Percentiles rank a stretch among this genome's conserved stretches.
Evolutionary conservation across 129 eudicot species (phyloP).

Genomic region (Kitagawia praeruptora): DNA sequence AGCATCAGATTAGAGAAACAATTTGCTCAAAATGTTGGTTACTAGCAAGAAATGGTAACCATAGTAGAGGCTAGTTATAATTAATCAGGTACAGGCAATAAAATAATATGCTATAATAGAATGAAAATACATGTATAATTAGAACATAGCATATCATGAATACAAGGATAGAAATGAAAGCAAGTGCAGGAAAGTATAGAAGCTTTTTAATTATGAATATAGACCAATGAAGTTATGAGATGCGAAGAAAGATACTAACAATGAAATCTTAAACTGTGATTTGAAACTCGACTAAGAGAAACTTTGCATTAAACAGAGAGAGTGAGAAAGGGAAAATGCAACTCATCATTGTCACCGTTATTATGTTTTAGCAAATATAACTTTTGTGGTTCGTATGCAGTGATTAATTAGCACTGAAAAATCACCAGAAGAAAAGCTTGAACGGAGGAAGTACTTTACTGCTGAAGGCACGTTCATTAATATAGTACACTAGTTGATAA

Average conservation of each 20-base stretch:
- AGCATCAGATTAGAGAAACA: neutral
- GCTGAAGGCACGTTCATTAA: neutral
- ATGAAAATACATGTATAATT: neutral
- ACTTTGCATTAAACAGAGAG: neutral
- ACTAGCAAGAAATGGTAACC: neutral
- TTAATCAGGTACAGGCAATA: neutral
- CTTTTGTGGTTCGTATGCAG: neutral
- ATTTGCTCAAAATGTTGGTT: neutral
- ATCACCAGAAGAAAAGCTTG: neutral
- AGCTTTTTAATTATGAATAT: neutral
- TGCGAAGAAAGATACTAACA: neutral
- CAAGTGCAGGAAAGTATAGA: neutral
- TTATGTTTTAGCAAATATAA: neutral
- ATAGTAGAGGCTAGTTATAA: neutral
- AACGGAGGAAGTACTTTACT: neutral
- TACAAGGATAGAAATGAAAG: neutral
- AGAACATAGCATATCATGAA: neutral
- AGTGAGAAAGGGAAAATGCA: neutral
- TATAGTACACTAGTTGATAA: neutral
- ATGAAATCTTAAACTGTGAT: neutral
- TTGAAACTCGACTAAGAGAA: neutral
- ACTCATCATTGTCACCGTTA: neutral
- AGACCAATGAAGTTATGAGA: neutral
- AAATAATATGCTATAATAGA: neutral
- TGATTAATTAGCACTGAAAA: neutral